Base-by-base conservation (phyloP, 805 yeast genomes). In the Kodamaea lidongshanica region DNA sequence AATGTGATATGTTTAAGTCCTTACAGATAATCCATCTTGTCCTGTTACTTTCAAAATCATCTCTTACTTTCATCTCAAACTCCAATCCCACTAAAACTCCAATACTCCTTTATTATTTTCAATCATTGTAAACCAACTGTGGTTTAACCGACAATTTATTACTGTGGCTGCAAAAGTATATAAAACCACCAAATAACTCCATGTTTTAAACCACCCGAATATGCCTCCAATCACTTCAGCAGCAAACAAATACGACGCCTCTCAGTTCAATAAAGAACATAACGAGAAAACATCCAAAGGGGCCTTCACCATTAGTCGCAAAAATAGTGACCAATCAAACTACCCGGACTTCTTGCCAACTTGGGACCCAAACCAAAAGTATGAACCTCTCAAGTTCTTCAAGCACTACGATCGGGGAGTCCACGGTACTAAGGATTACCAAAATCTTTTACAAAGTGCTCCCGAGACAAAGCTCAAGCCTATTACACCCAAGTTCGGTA, bases 291-390 rank as follows among this genome's bases (percentile, higher is more conserved):
- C 50, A 8, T 26, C 27, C 12, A 32, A 32, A 12, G 64, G 64
- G 6, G 48, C 56, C 7, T 45, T 35, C 17, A 52, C 56, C 9
- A 55, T 55, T 7, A 48, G 41, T 35, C 38, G 42, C 22, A 42
- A 38, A 23, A 50, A 48, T 29, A 42, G 52, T 14, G 41, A 36
- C 12, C 39, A 41, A 27, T 37, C 57, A 11, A 35, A 47, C 10
- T 48, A 35, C 32, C 58, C 55, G 2, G 54, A 54, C 7, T 56
- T 41, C 30, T 42, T 57, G 29, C 63, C 63, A 3, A 46, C 57
- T 9, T 57, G 63, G 63, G 46, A 56, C 38, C 60, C 61, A 9
- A 36, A 35, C 11, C 52, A 54, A 22, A 57, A 54, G 36, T 50
- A 38, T 19, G 48, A 52, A 6, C 50, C 57, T 4, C 44, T 52